Conservation (phyloP, 208 protist genomes). For the Trypanosoma vivax region DNA sequence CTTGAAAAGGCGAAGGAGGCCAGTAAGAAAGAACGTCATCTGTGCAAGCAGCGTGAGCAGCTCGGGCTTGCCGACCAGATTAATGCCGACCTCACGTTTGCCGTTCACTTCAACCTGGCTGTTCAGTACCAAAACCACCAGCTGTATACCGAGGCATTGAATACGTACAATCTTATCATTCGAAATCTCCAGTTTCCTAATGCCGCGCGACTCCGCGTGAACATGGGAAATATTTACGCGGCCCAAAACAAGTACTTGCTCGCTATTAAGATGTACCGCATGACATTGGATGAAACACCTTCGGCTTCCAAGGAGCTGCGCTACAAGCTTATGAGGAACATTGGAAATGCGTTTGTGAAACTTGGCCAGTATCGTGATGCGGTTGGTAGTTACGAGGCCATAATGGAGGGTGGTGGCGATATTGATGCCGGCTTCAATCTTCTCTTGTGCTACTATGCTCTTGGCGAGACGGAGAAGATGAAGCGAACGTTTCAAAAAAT, state of each 20-base stretch:
- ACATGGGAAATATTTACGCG: conserved; percentile 98
- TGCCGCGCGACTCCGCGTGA: conserved; percentile 91
- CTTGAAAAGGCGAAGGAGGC: conserved; percentile 95
- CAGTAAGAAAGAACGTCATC: conserved; percentile 86
- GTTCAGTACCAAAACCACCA: conserved; percentile 94
- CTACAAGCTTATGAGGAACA: conserved; percentile 94
- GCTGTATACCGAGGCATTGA: conserved; percentile 93
- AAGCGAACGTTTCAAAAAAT: conserved; percentile 89
- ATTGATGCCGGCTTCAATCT: conserved; percentile 93
- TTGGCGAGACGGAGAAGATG: conserved; percentile 93
- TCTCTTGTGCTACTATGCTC: conserved; percentile 95
- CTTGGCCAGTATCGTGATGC: conserved; percentile 96
- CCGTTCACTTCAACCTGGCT: conserved; percentile 95
- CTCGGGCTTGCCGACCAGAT: conserved; percentile 85
- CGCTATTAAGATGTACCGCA: conserved; percentile 97
- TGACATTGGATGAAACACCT: conserved; percentile 93
- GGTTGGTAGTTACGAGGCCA: conserved; percentile 89
- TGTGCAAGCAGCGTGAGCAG: conserved; percentile 90
- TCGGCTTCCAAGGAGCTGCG: conserved; percentile 85
- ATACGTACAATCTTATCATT: conserved; percentile 94
- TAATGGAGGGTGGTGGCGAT: conserved; percentile 91
- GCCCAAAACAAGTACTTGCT: conserved; percentile 93
- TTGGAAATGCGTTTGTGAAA: conserved; percentile 95
- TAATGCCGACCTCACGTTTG: conserved; percentile 95
- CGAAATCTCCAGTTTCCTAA: conserved; percentile 94